Base-by-base conservation (phyloP, 2,329 filamentous ascomycete species). In the Phyllosticta citribraziliensis region DNA sequence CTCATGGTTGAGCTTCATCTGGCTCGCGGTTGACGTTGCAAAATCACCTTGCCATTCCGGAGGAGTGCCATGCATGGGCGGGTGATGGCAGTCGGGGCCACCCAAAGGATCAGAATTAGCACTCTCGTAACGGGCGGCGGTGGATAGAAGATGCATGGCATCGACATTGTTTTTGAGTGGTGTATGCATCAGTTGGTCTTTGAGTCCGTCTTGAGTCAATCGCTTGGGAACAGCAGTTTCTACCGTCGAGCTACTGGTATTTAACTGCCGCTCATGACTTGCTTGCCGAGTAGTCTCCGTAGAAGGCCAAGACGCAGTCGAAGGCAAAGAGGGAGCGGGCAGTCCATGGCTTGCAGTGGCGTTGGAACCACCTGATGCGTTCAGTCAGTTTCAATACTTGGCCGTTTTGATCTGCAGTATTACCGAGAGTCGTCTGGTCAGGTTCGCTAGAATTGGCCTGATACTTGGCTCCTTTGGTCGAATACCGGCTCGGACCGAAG, bases 401-500 rank as follows among this genome's bases (percentile, higher is more conserved):
- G 40, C 40, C 17, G 40, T 47, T n/a, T 17, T n/a, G 40, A 8
- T 47, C 12, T 47, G 40, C 40, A 47, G 6, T 17, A 47, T 47
- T 47, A 47, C 40, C 40, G 14, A 8, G 14, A n/a, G 40, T 3
- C 14, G 40, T n/a, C 40, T 47, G 40, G 6, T 47, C 40, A 47
- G 40, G 17, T 4, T 47, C 40, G 14, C 14, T 3, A n/a, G 40
- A n/a, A 47, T n/a, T n/a, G 40, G 40, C 40, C 12, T n/a, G 40
- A 6, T 47, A n/a, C 17, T 47, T 47, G 19, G 55, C 22, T 10
- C 58, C 58, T 25, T 54, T 50, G 14, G 58, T 35, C 17, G 20
- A 52, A 25, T 55, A 60, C 5, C 58, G 53, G 53, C 58, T 60
- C 58, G 58, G 58, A 50, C 58, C 58, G 58, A 60, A 60, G 19